Evolutionary conservation across 2,329 filamentous ascomycete genomes (phyloP), one percentile per base, ranked within the genome.

Genomic region (Phialophora macrospora): DNA sequence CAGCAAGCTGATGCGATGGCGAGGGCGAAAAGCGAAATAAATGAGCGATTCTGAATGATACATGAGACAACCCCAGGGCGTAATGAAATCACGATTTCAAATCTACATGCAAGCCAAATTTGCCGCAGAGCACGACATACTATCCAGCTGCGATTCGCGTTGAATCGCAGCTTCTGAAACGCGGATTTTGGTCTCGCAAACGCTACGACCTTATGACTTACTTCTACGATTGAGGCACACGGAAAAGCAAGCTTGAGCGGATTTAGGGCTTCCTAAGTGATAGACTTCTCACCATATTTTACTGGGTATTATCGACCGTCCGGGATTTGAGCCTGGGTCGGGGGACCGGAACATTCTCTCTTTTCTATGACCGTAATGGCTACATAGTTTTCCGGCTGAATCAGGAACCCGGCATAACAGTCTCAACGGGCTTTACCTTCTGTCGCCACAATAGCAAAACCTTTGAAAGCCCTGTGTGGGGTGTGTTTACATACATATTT

Each of bases 61-160:
- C 48, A 38, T 52, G 38, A 44, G 1, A 30, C 8, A 51, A 51
- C 58, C 28, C 48, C 28, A 41, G 58, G 22, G 46, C 48, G 12
- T 60, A 52, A 60, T 60, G 46, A 54, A 28, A 41, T 26, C 44
- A 60, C 17, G 28, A 32, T 26, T 51, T 32, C 22, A 59, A 20
- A 41, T 24, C 44, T 24, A 26, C 8, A 28, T 12, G 17, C 26
- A 34, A n/a, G 17, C 38, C n/a, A 32, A 22, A 26, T n/a, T 9
- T 24, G 38, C 38, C 38, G 38, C 38, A 20, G n/a, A 44, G 6
- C 38, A 44, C 38, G 9, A 44, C 7, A 44, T n/a, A 44, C 38
- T 8, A 8, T 44, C 17, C 6, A 44, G 5, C 38, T 44, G 17
- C 38, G 38, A 41, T n/a, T 44, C 38, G 17, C 38, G n/a, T n/a